Base-by-base conservation (phyloP, 2,329 filamentous ascomycete species). In the Trichoderma sp. region DNA sequence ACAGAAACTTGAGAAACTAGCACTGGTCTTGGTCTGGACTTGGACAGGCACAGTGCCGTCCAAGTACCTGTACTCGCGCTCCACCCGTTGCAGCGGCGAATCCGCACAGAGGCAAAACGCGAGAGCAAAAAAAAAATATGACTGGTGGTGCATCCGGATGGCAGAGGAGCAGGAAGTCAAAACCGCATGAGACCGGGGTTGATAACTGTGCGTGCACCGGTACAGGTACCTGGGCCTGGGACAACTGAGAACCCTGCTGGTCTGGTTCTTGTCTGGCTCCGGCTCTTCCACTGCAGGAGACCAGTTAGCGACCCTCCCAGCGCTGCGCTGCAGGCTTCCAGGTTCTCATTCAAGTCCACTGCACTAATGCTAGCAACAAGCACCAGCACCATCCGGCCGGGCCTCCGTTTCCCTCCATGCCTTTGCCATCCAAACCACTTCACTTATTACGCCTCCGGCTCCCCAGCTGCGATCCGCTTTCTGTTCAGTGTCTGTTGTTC, bases 211-310 rank as follows among this genome's bases (percentile, higher is more conserved):
- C 43, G 68, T 56, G 51, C 43, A 24, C 28, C 9, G 30, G 65
- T 58, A 60, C 34, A 11, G 65, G 36, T 60, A 53, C 56, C 4
- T 21, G 26, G 11, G 34, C 34, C 34, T 36, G 34, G 34, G 14
- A 15, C 34, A 36, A 36, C 14, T 36, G 34, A 36, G 34, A 53
- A 26, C 61, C 61, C 69, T 71, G 69, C 32, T 71, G 63, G 63
- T 28, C 34, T 66, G 62, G 62, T 34, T 36, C 36, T 39, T n/a
- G 34, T 36, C 36, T 39, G 36, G 36, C 36, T 39, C 70, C 70
- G 70, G 64, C 63, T 62, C 64, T 72, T 72, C 70, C 70, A 68
- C 51, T 65, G 61, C 58, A 57, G 58, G 60, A 65, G 61, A 51
- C 69, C 69, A 56, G 57, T 43, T 26, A 58, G 56, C 56, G 56